A percentile compares a stretch with the other conserved stretches of the same genome.
Conservation (phyloP, 371 early-diverging fungal genomes). For the Mortierella sp. region DNA sequence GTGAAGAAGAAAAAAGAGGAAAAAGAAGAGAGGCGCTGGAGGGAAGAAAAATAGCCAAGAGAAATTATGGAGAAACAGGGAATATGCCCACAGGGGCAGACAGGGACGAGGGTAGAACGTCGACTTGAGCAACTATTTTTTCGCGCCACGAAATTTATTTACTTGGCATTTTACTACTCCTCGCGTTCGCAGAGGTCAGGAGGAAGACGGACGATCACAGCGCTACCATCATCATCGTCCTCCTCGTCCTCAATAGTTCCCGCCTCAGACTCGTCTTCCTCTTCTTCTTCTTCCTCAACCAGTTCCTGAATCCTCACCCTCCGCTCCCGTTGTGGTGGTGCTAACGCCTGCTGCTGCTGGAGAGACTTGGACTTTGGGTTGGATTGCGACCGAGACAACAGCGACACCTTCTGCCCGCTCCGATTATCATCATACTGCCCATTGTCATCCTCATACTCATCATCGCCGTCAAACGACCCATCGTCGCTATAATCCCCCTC, state of each 20-base stretch:
- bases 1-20: neutral
- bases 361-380: conserved; percentile 22
- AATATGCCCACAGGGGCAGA: neutral
- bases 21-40: neutral
- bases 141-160: neutral
- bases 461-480: conserved; percentile 10
- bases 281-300: conserved; percentile 10
- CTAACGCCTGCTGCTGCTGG: neutral
- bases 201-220: conserved; percentile 21
- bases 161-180: neutral
- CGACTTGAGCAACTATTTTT: neutral
- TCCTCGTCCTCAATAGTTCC: conserved; percentile 23
- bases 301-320: conserved; percentile 27
- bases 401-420: conserved; percentile 20
- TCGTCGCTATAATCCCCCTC: conserved; percentile 16
- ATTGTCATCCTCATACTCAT: conserved; percentile 15
- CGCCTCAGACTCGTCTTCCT: conserved; percentile 13
- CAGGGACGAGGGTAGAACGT: neutral
- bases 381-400: conserved; percentile 30
- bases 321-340: conserved; percentile 5
- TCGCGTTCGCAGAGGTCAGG: conserved; percentile 4
- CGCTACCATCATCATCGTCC: conserved; percentile 37
- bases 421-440: conserved; percentile 12
- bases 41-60: neutral
- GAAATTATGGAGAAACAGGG: neutral